phyloP scores from a whole-genome alignment of 75 land plant species.

The Larix kaempferi region DNA sequence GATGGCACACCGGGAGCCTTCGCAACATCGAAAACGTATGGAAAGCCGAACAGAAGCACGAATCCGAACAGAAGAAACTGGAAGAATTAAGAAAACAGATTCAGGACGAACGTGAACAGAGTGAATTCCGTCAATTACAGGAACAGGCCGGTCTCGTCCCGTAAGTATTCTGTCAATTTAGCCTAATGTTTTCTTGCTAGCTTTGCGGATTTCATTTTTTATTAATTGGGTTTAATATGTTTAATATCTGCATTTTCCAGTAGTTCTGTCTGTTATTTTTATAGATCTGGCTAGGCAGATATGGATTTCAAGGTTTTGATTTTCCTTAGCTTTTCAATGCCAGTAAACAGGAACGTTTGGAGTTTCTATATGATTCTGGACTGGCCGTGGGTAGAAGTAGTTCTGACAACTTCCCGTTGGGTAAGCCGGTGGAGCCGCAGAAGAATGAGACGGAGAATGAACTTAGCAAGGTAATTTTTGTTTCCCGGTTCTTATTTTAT shows the following conservation, averaged over 20 bases:
- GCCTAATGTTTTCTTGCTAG: not conserved
- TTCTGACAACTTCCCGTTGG: conserved; percentile 55
- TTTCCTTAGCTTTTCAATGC: not conserved
- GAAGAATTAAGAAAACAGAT: conserved; percentile 98
- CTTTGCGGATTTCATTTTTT: not conserved
- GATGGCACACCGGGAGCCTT: conserved; percentile 99
- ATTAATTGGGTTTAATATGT: not conserved
- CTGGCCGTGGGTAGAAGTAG: conserved; percentile 77
- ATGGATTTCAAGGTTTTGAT: not conserved
- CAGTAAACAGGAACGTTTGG: conserved; percentile 93
- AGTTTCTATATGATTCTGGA: conserved; percentile 95
- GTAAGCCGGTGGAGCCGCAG: conserved; percentile 33
- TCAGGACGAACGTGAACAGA: conserved; percentile 75
- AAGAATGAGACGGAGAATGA: conserved; percentile 22
- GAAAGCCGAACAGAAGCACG: conserved; percentile 99
- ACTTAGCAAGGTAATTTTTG: conserved; percentile 13
- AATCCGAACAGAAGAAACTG: conserved; percentile 84
- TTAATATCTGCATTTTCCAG: not conserved
- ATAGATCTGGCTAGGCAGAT: conserved; percentile 6
- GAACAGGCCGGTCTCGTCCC: conserved; percentile 96
- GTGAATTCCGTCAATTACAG: conserved; percentile 86
- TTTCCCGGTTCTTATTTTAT: not conserved
- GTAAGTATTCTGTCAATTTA: conserved; percentile 31
- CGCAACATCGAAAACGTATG: conserved; percentile 98
- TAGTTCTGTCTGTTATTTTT: not conserved